Conservation (phyloP, 78 protist species). For the Dictyostelium purpureum region DNA sequence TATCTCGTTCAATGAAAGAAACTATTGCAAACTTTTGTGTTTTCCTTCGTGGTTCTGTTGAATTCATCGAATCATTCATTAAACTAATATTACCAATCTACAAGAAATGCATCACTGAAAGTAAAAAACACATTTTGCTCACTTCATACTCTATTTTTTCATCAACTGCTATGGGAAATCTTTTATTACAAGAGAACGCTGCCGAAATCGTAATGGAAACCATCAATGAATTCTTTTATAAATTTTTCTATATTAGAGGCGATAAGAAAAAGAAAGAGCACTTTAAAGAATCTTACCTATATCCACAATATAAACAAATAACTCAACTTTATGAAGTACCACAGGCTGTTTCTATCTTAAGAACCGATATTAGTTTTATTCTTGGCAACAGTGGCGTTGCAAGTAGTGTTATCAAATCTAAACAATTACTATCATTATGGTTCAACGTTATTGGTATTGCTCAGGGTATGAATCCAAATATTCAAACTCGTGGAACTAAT, state of each 20-base stretch:
- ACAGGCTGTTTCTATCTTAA: background rate
- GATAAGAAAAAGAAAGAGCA: background rate
- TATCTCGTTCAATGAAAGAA: background rate
- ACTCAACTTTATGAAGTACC: background rate
- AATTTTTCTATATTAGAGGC: background rate
- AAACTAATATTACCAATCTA: slow-evolving; percentile 42
- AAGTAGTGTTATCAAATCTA: background rate
- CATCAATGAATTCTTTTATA: background rate
- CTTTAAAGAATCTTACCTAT: background rate
- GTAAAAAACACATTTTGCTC: slow-evolving; percentile 23
- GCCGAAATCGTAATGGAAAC: slow-evolving; percentile 53
- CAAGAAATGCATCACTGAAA: slow-evolving; percentile 36
- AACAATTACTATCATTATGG: background rate
- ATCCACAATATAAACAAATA: background rate
- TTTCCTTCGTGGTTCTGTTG: slow-evolving; percentile 56
- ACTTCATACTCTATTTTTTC: slow-evolving; percentile 12
- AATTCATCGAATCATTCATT: slow-evolving; percentile 29
- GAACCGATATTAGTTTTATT: slow-evolving; percentile 64
- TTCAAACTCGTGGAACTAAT: background rate
- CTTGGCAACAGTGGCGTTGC: slow-evolving; percentile 8
- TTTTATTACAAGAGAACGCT: slow-evolving; percentile 15
- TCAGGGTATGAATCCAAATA: slow-evolving; percentile 76
- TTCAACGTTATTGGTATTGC: slow-evolving; percentile 34
- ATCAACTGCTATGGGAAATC: background rate
- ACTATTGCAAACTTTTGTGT: slow-evolving; percentile 53